Evolutionary conservation across 768 basidiomycete genomes (phyloP).

Genomic region (Suillus luteus): DNA sequence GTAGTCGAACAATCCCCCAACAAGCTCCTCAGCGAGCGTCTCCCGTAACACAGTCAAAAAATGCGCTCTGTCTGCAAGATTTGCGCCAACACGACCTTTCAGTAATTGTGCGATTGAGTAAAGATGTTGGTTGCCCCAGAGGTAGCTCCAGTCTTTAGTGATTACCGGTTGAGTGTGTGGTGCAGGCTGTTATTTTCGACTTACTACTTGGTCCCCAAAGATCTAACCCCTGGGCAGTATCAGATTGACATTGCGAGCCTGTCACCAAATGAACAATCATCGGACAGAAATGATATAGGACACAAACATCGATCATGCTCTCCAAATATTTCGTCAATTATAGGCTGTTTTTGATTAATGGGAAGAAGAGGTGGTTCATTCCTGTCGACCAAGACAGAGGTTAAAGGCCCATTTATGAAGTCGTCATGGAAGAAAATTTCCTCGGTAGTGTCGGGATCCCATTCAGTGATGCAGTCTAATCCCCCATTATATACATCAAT

Average conservation of each 20-base stretch:
- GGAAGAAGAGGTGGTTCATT: not conserved
- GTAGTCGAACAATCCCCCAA: slow-evolving; percentile 23
- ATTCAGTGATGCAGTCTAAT: not conserved
- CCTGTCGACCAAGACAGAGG: not conserved
- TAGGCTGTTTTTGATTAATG: slow-evolving; percentile 15
- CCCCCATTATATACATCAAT: not conserved
- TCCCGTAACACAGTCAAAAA: slow-evolving; percentile 13
- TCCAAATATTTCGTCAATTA: slow-evolving; percentile 23
- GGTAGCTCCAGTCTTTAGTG: slow-evolving; percentile 22
- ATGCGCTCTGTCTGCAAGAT: slow-evolving; percentile 11
- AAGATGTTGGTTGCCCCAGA: slow-evolving; percentile 10
- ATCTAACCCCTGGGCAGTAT: slow-evolving; percentile 13
- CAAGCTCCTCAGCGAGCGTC: slow-evolving; percentile 16
- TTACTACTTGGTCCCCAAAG: slow-evolving; percentile 33
- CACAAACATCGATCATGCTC: slow-evolving; percentile 27
- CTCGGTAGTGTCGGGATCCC: not conserved
- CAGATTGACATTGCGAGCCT: slow-evolving; percentile 20
- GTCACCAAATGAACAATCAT: slow-evolving; percentile 8
- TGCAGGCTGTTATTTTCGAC: slow-evolving; percentile 11
- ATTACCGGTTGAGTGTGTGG: not conserved
- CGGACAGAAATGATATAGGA: not conserved
- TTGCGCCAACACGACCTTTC: slow-evolving; percentile 8
- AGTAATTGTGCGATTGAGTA: slow-evolving; percentile 11
- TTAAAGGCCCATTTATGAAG: not conserved
- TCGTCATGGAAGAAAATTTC: not conserved